Evolutionary conservation across 23 red algal genomes (phyloP).

Genomic region (Cyanidiococcus yangmingshanensis): DNA sequence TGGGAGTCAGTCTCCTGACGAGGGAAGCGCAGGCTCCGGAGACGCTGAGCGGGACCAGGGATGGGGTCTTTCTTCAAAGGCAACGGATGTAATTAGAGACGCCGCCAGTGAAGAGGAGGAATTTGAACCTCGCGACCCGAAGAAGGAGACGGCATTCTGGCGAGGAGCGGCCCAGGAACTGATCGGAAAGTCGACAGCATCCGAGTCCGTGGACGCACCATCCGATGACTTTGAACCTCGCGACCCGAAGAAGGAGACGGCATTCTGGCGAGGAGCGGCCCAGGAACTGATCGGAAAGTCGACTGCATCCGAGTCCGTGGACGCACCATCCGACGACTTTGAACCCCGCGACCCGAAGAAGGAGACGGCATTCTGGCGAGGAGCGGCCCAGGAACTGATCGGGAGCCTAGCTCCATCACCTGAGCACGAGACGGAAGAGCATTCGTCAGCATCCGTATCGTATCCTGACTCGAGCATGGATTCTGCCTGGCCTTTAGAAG

Average conservation of each 20-base stretch:
- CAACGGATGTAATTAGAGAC: background rate
- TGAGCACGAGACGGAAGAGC: background rate
- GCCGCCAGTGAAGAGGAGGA: background rate
- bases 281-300: background rate
- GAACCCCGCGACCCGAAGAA: slow-evolving; percentile 12
- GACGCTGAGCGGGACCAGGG: background rate
- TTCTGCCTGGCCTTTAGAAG: background rate
- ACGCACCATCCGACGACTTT: background rate
- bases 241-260: slow-evolving; percentile 16
- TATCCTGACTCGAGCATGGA: background rate
- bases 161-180: slow-evolving; percentile 7
- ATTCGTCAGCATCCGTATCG: background rate
- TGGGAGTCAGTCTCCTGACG: background rate
- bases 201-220: too few species aligned
- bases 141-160: slow-evolving; percentile 13
- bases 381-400: background rate
- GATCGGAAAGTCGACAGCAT: background rate
- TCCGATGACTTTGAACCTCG: background rate
- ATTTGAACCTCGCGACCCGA: slow-evolving; percentile 6
- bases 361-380: slow-evolving; percentile 14
- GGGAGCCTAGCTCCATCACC: background rate
- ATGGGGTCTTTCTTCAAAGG: background rate
- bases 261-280: slow-evolving; percentile 4
- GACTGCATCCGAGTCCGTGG: background rate
- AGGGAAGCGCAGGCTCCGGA: background rate